These are phyloP conservation scores for Vitis rotundifolia DNA, from an alignment of 164 flowering plant species.

Conservation along the genomic window DNA sequence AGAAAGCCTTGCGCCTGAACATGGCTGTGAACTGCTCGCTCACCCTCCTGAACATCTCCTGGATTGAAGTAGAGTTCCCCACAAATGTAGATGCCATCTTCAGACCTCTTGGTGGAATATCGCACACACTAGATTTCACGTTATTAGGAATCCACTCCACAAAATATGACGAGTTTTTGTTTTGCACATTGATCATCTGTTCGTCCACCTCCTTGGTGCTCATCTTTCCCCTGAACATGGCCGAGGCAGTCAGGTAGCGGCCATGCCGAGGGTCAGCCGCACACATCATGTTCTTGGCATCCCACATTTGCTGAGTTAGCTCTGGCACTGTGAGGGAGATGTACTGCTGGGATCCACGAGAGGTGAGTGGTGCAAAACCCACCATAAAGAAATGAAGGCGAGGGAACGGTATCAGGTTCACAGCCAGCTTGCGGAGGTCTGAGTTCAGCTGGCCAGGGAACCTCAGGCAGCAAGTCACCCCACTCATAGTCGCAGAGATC, in stretches of 20 bases:
- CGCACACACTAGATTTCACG: slow-evolving; percentile 59
- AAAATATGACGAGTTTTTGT: slow-evolving; percentile 87
- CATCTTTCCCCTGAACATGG: slow-evolving; percentile 86
- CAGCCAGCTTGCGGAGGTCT: slow-evolving; percentile 78
- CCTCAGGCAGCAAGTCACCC: slow-evolving; percentile 81
- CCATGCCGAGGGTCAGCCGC: slow-evolving; percentile 88
- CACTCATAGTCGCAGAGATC: slow-evolving; percentile 90
- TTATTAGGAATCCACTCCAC: slow-evolving; percentile 84
- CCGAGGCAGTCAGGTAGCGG: slow-evolving; percentile 81
- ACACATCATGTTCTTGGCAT: slow-evolving; percentile 85
- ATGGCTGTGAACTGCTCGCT: slow-evolving; percentile 92
- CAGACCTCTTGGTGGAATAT: slow-evolving; percentile 57
- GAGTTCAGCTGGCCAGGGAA: slow-evolving; percentile 90
- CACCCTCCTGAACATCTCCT: slow-evolving; percentile 87
- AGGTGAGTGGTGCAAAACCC: slow-evolving; percentile 83
- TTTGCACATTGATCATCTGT: slow-evolving; percentile 82
- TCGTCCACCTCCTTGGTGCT: slow-evolving; percentile 89
- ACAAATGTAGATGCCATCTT: slow-evolving; percentile 82
- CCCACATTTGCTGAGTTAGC: slow-evolving; percentile 91
- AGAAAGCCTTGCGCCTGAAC: slow-evolving; percentile 83
- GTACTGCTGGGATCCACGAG: slow-evolving; percentile 86
- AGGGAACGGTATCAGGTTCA: slow-evolving; percentile 82
- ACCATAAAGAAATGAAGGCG: slow-evolving; percentile 95
- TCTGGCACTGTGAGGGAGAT: slow-evolving; percentile 81
- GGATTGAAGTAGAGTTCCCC: slow-evolving; percentile 81